phyloP scores from a whole-genome alignment of 495 filamentous ascomycete genomes.

The Aspergillus avenaceus region DNA sequence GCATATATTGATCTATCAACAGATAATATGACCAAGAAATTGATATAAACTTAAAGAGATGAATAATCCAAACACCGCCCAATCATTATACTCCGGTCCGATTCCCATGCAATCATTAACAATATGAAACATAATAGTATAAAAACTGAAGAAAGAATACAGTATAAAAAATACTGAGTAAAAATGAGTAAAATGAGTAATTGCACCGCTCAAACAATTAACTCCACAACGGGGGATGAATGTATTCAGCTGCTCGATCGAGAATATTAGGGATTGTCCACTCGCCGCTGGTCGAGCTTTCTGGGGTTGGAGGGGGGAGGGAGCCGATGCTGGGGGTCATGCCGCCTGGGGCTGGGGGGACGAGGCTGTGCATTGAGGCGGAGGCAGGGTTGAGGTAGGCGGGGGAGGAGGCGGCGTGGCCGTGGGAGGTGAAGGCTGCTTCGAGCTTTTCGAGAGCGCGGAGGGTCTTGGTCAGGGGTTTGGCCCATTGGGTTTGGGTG shows the following conservation, averaged over 20 bases:
- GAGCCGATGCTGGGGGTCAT: slow-evolving; percentile 38
- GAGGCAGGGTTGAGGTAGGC: slow-evolving; percentile 15
- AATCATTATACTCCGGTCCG: no score
- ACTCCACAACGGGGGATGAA: slow-evolving; percentile 45
- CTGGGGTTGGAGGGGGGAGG: slow-evolving; percentile 43
- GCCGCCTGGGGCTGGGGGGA: slow-evolving; percentile 17
- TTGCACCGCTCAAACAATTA: slow-evolving; percentile 7
- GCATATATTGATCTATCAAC: no score
- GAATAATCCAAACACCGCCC: no score
- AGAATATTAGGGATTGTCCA: slow-evolving; percentile 44
- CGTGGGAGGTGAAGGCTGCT: slow-evolving; percentile 30
- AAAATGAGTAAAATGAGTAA: no score
- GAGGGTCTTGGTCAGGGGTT: slow-evolving; percentile 42
- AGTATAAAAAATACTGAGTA: no score
- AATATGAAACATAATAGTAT: no score
- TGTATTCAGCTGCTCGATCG: slow-evolving; percentile 45
- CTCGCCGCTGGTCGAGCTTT: slow-evolving; percentile 45
- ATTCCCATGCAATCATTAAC: no score
- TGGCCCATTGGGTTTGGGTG: slow-evolving; percentile 45
- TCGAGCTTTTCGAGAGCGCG: slow-evolving; percentile 45
- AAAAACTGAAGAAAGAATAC: no score
- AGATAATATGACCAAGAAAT: no score
- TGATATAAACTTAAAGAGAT: no score
- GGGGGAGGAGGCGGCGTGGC: slow-evolving; percentile 9
- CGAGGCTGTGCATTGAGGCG: slow-evolving; percentile 9